Conservation (phyloP, 805 yeast species). For the Wickerhamomyces sydowiorum region DNA sequence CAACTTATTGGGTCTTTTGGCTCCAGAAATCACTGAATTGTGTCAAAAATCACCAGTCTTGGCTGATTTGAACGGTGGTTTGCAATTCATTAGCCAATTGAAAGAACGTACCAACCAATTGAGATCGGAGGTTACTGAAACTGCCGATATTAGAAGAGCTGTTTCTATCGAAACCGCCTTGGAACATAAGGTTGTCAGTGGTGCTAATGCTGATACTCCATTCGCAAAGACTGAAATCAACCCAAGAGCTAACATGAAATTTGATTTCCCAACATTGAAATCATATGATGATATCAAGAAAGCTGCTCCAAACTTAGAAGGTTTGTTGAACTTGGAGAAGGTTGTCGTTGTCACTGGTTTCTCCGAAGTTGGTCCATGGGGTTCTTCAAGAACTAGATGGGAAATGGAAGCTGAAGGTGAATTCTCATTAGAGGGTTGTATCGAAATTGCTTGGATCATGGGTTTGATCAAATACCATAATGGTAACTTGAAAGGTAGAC, state of each 20-base stretch:
- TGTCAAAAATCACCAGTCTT: slow-evolving; percentile 93
- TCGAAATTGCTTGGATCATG: slow-evolving; percentile 99
- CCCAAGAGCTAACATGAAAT: slow-evolving; percentile 93
- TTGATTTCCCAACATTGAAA: slow-evolving; percentile 87
- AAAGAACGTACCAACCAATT: slow-evolving; percentile 79
- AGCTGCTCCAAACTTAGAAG: slow-evolving; percentile 71
- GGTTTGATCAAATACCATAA: slow-evolving; percentile 94
- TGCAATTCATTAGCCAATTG: slow-evolving; percentile 87
- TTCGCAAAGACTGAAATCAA: slow-evolving; percentile 70
- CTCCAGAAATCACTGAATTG: slow-evolving; percentile 75
- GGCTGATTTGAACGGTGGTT: slow-evolving; percentile 99
- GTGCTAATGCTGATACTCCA: slow-evolving; percentile 83
- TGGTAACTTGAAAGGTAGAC: slow-evolving; percentile 83
- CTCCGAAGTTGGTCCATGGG: slow-evolving; percentile 99
- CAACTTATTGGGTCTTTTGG: slow-evolving; percentile 90
- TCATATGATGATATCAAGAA: slow-evolving; percentile 67
- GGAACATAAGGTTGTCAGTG: slow-evolving; percentile 77
- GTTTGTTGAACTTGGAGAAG: slow-evolving; percentile 85
- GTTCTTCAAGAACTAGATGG: slow-evolving; percentile 98
- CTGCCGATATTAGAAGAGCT: slow-evolving; percentile 91
- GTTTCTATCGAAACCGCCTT: slow-evolving; percentile 90
- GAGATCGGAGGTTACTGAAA: slow-evolving; percentile 69
- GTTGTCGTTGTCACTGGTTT: slow-evolving; percentile 97
- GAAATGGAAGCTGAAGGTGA: slow-evolving; percentile 96
- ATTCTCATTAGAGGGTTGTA: slow-evolving; percentile 94